These are phyloP conservation scores for Boletus pseudopeckii DNA, from an alignment of 768 basidiomycete genomes.

Conservation along the genomic window DNA sequence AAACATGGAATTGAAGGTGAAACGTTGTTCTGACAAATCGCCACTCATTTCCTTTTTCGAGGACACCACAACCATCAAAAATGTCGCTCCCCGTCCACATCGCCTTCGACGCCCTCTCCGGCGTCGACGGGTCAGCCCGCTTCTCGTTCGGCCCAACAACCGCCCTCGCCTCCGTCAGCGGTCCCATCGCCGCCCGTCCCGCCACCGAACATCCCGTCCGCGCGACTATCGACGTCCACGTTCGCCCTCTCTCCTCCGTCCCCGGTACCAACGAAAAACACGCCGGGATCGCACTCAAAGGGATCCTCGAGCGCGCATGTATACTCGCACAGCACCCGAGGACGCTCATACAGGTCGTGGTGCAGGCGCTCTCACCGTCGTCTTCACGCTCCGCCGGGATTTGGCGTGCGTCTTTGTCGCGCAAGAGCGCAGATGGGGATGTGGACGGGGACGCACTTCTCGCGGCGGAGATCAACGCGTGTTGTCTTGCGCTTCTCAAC, in stretches of 20 bases:
- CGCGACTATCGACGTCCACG: conserved; percentile 69
- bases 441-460: conserved; percentile 44
- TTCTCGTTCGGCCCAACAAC: conserved; percentile 39
- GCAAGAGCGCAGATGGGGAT: neutral
- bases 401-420: neutral
- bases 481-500: conserved; percentile 63
- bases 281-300: conserved; percentile 49
- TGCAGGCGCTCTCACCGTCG: conserved; percentile 50
- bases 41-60: neutral
- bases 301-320: conserved; percentile 57
- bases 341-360: conserved; percentile 72
- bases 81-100: conserved; percentile 31
- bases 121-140: conserved; percentile 73
- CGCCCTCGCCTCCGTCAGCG: conserved; percentile 72
- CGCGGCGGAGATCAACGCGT: conserved; percentile 69
- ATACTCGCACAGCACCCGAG: conserved; percentile 69
- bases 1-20: neutral
- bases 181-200: conserved; percentile 74
- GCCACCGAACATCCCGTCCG: conserved; percentile 67
- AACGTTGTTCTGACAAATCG: too few relatives aligned
- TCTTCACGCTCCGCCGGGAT: neutral
- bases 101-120: conserved; percentile 57
- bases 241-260: conserved; percentile 67
- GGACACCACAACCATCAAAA: too few relatives aligned
- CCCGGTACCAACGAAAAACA: conserved; percentile 69